Conservation (phyloP, 169 alveolate species). For the Theileria parva region DNA sequence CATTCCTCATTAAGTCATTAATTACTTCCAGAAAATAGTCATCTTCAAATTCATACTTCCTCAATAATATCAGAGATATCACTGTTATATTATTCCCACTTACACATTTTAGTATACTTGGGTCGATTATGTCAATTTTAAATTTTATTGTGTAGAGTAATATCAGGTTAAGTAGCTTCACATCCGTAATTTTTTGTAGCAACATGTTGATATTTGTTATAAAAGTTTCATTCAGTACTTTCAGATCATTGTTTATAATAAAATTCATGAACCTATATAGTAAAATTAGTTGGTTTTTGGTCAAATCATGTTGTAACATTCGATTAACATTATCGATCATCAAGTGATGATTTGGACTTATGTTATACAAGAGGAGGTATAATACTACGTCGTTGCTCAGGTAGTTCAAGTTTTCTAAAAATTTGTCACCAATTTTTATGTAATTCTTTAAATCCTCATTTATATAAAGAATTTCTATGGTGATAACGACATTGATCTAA, state of each 20-base stretch:
- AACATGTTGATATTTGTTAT: neutral
- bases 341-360: neutral
- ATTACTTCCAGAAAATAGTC: neutral
- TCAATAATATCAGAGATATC: neutral
- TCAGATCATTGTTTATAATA: neutral
- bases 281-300: neutral
- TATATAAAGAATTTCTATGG: neutral
- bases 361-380: neutral
- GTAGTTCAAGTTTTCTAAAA: neutral
- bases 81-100: neutral
- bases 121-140: neutral
- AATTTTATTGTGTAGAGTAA: neutral
- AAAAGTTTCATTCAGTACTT: neutral
- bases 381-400: neutral
- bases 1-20: neutral
- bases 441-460: neutral
- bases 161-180: neutral
- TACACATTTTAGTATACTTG: neutral
- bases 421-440: neutral
- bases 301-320: neutral
- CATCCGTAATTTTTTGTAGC: neutral
- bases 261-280: neutral
- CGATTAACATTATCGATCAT: neutral
- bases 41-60: neutral
- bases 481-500: neutral